Evolutionary conservation across 1,284 basidiomycete genomes (phyloP), one percentile per base, ranked within the genome.

Genomic region (Gomphus sp.): DNA sequence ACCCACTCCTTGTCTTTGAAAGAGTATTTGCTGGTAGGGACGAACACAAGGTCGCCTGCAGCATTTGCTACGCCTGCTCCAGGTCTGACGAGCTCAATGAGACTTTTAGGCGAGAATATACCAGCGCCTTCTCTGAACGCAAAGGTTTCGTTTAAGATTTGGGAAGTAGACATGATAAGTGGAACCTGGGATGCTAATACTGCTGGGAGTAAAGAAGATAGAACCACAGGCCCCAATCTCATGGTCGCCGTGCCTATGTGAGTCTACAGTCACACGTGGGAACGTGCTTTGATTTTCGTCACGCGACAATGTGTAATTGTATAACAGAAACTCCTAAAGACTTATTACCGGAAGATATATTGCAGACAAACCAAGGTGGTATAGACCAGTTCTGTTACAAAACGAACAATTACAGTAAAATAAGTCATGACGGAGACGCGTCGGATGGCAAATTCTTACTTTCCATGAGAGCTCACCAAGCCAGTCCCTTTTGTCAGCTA

Each of bases 71-170:
- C 70, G 0, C 86, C 87, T 1, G 71, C 66, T 0, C 82, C 81
- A 0, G 93, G 87, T 50, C 92, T 76, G 2, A 83, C 84, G 12
- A 95, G 77, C 61, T 81, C 69, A 36, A 92, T 74, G 70, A 93
- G 76, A 66, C 93, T 83, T 66, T 80, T 78, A 0, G 91, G 88
- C 2, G 85, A 79, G 70, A 93, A 84, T 48, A 83, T 70, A 65
- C 81, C 76, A 2, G 73, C 62, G 2, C 76, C 80, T 51, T 81
- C 73, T 65, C 79, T 83, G 69, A 88, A 76, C 11, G 71, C 68
- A 65, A 86, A 88, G 39, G 76, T 73, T 39, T 65, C 51, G 28
- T 67, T 66, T 31, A 63, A 51, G 25, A 69, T 56, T 71, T 54
- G 37, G 14, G 37, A 43, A 5, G 52, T 54, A 28, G 52, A 37